These are phyloP conservation scores for Wickerhamiella nectarea DNA, from an alignment of 805 yeast genomes.

Conservation along the genomic window DNA sequence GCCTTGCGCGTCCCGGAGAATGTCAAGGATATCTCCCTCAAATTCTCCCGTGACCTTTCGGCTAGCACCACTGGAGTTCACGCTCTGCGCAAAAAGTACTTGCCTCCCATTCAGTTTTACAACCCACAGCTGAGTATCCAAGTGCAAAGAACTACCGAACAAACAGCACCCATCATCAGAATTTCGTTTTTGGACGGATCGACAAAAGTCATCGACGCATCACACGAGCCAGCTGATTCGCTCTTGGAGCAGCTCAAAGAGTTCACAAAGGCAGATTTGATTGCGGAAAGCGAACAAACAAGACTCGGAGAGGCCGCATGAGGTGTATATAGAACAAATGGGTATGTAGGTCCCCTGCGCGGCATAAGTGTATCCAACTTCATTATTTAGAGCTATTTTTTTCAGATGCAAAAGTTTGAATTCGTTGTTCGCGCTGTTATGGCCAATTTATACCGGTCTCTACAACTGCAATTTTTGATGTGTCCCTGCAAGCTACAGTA, in stretches of 20 bases:
- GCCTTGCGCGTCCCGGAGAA: constrained; percentile 21
- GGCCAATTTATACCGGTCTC: no score
- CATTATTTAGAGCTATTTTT: no score
- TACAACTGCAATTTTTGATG: no score
- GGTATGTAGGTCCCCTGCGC: no score
- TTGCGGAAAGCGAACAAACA: constrained; percentile 31
- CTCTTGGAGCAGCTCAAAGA: constrained; percentile 46
- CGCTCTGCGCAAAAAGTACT: constrained; percentile 57
- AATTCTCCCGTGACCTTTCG: constrained; percentile 15
- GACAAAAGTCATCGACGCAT: constrained; percentile 38
- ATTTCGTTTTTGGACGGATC: constrained; percentile 31
- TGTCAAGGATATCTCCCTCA: constrained; percentile 19
- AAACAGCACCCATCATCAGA: constrained; percentile 34
- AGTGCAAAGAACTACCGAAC: constrained; percentile 43
- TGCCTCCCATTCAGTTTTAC: constrained; percentile 71
- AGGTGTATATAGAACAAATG: no score
- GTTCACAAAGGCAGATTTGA: constrained; percentile 37
- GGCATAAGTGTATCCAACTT: no score
- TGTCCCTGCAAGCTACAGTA: no score
- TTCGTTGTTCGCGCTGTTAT: no score
- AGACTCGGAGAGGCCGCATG: constrained; percentile 5
- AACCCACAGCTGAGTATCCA: constrained; percentile 57
- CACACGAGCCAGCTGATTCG: constrained; percentile 33
- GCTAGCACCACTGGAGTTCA: constrained; percentile 25
- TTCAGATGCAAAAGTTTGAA: no score